These are phyloP conservation scores for Dillenia suffruticosa DNA, from an alignment of 164 flowering plant species.

Conservation along the genomic window DNA sequence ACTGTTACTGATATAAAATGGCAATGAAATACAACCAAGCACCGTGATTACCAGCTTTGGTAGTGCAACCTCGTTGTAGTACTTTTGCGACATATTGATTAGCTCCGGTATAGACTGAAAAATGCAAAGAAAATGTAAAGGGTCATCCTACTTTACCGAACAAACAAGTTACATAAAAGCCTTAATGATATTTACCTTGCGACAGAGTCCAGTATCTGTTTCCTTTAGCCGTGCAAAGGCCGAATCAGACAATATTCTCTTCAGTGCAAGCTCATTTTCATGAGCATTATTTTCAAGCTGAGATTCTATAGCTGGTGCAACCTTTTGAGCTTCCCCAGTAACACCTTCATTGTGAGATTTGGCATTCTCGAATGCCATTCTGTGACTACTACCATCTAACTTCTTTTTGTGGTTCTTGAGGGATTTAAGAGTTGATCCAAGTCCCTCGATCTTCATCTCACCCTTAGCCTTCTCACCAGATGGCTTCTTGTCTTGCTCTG, in stretches of 20 bases:
- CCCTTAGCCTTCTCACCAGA: conserved; percentile 56
- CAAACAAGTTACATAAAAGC: conserved; percentile 5
- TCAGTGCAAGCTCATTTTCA: conserved; percentile 58
- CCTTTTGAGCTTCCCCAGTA: conserved; percentile 35
- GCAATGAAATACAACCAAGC: not conserved
- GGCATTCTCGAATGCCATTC: conserved; percentile 26
- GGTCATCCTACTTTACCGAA: conserved; percentile 14
- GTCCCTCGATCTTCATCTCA: conserved; percentile 92
- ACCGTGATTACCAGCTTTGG: conserved; percentile 76
- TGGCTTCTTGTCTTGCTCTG: conserved; percentile 86
- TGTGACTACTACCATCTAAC: conserved; percentile 33
- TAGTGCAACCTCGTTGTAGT: conserved; percentile 87
- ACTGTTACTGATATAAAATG: not conserved
- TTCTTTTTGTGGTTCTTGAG: conserved; percentile 66
- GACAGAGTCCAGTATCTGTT: conserved; percentile 88
- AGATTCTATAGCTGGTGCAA: conserved; percentile 28
- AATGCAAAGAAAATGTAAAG: conserved; percentile 43
- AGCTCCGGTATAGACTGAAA: conserved; percentile 78
- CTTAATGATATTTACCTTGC: conserved; percentile 49
- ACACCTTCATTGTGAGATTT: conserved; percentile 24
- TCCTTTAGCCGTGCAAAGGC: conserved; percentile 83
- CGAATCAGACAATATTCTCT: conserved; percentile 54
- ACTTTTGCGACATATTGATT: conserved; percentile 76
- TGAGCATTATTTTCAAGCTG: conserved; percentile 32
- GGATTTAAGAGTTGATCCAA: conserved; percentile 78